Conservation (phyloP, 768 basidiomycete genomes). For the Calocera cornea region DNA sequence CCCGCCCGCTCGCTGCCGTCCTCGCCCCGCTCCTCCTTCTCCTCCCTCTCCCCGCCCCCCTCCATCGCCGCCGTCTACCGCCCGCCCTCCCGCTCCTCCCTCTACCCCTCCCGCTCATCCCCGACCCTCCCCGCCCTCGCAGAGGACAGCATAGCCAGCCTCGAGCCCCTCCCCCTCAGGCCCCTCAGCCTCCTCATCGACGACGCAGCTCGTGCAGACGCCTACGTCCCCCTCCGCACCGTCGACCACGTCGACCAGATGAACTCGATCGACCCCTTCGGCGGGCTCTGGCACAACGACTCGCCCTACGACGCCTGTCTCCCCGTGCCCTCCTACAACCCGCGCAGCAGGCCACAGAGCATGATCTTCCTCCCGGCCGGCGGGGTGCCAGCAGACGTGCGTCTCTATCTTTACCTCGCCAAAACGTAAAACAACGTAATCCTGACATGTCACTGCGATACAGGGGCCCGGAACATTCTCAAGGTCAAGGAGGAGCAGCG, state of each 20-base stretch:
- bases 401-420: background rate
- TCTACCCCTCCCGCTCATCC: background rate
- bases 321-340: background rate
- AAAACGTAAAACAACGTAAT: background rate
- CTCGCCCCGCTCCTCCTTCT: background rate
- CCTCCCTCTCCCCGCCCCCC: background rate
- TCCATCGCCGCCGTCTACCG: background rate
- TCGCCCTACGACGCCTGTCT: background rate
- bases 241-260: background rate
- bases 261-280: background rate
- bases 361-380: background rate
- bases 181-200: background rate
- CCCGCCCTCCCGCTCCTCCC: background rate
- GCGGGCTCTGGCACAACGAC: background rate
- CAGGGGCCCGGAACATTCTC: background rate
- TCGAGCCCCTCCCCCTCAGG: background rate
- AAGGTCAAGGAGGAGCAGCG: background rate
- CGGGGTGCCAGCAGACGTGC: background rate
- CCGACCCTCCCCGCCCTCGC: background rate
- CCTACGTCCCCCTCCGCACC: background rate
- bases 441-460: background rate
- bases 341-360: background rate
- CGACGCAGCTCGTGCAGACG: background rate
- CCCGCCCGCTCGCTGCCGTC: background rate
- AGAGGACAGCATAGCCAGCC: background rate